Evolutionary conservation across 352 stramenopile species (phyloP), one percentile per base, ranked within the genome.

Genomic region (Globisporangium acanthophoron): DNA sequence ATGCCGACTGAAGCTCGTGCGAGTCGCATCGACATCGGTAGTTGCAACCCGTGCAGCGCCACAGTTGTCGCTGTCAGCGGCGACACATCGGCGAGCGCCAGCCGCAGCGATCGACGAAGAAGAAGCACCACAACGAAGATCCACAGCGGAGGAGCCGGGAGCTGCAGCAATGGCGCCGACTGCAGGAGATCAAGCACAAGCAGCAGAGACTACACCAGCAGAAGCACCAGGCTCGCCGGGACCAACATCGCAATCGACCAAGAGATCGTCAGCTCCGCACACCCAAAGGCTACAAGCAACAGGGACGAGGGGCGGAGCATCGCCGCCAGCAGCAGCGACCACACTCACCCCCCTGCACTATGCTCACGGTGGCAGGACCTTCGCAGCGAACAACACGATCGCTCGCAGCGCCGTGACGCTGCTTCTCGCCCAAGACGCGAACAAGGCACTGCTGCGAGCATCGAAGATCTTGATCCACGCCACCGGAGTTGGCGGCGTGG

Each of bases 1-100:
- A 1, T 75, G 64, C 29, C 53, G 56, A 2, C 61, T 75, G 3
- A 59, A 55, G 6, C 46, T 74, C 20, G 44, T 49, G 20, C 20
- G 44, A 2, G 9, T 49, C 2, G 8, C 3, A 49, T 16, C 44
- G 9, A 7, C 20, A 49, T 12, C 44, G n/a, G 56, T 40, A 7
- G 29, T 24, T 37, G 8, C 37, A 16, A 13, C 37, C 8, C 11
- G 0, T 18, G 37, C 12, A 18, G 13, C 16, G 12, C 12, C 37
- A 18, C 37, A 5, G 4, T 5, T 18, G 3, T 16, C 12, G 37
- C 37, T 43, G 8, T 12, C 12, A 43, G 37, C 16, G 3, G 35
- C 35, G 8, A 15, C 35, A 15, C 11, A 35, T 9, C 31, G 1
- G 31, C 31, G 5, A 1, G 8, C 35, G 11, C 35, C 8, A 40